Base-by-base conservation (phyloP, 768 basidiomycete genomes). In the Pholiota microspora region DNA sequence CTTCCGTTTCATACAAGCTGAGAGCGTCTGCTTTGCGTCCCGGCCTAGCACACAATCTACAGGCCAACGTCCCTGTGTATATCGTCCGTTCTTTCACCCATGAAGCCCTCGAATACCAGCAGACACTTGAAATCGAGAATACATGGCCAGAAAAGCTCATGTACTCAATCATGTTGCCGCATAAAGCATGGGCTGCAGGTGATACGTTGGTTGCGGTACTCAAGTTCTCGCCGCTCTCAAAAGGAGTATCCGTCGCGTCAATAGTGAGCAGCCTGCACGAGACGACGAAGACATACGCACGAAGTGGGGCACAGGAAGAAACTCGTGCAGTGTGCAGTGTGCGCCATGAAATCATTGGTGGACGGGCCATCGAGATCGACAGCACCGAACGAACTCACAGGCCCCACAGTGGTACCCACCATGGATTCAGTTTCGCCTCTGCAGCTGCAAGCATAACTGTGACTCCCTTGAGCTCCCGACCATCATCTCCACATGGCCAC, bases 61-160 rank as follows among this genome's bases (percentile, higher is more conserved):
- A 86, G 49, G 76, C 83, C 2, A 71, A 76, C 32, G 72, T 75
- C 46, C 80, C 85, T 9, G 81, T 98, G 46, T 71, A 77, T 54
- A 74, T 98, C 57, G 61, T 89, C 45, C 84, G 94, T 44, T 83
- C 87, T 3, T 88, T 94, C 64, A 76, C 83, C 16, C 67, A 83
- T 1, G 93, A 94, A 57, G 88, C 95, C 0, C 81, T 97, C 62
- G 96, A 98, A 69, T 98, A 92, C 75, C 95, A 93, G 64, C 94
- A 98, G 67, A 93, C 93, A 1, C 80, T 97, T 54, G 96, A 98
- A 69, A 87, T 92, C 60, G 92, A 97, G 70, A 97, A 95, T 69
- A 94, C 94, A 13, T 98, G 96, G 96, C 94, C 96, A 0, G 89
- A 88, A 18, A 98, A 98, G 73, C 75, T 97, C 71, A 96, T 95